Evolutionary conservation across 2,329 filamentous ascomycete genomes (phyloP).

Genomic region (Fusarium succisae): DNA sequence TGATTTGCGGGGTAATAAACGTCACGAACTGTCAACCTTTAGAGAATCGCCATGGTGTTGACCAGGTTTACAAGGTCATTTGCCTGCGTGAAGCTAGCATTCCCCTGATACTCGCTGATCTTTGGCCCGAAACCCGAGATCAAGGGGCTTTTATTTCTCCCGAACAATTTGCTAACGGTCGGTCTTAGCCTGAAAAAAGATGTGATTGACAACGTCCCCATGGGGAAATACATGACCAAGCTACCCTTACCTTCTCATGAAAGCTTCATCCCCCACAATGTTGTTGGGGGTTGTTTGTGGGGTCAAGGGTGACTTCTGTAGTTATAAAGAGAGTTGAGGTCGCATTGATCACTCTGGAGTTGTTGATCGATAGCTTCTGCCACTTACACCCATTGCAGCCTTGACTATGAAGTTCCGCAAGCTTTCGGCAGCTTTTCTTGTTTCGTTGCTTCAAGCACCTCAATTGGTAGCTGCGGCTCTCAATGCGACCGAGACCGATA

Average conservation of each 20-base stretch:
- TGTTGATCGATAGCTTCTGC: slow-evolving; percentile 3
- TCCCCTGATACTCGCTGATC: slow-evolving; percentile 28
- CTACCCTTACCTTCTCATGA: slow-evolving; percentile 18
- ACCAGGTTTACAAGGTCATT: slow-evolving; percentile 14
- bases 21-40: not conserved
- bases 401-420: slow-evolving; percentile 37
- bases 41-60: slow-evolving; percentile 6
- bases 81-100: not conserved
- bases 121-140: slow-evolving; percentile 36
- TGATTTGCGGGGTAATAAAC: slow-evolving; percentile 22
- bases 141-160: not conserved
- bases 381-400: not conserved
- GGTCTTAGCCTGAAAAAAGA: slow-evolving; percentile 31
- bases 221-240: slow-evolving; percentile 33
- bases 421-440: slow-evolving; percentile 31
- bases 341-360: not conserved
- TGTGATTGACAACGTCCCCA: slow-evolving; percentile 38
- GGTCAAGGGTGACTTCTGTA: slow-evolving; percentile 5
- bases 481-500: slow-evolving; percentile 48
- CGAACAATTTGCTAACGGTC: slow-evolving; percentile 20
- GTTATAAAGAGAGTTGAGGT: slow-evolving; percentile 24
- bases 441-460: slow-evolving; percentile 34
- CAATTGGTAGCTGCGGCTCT: slow-evolving; percentile 40
- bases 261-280: slow-evolving; percentile 36
- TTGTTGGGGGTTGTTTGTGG: slow-evolving; percentile 37